Percentiles rank a stretch among this genome's conserved stretches.
These are phyloP conservation scores for Wickerhamiella australiensis DNA, from an alignment of 805 yeast species.

Conservation along the genomic window DNA sequence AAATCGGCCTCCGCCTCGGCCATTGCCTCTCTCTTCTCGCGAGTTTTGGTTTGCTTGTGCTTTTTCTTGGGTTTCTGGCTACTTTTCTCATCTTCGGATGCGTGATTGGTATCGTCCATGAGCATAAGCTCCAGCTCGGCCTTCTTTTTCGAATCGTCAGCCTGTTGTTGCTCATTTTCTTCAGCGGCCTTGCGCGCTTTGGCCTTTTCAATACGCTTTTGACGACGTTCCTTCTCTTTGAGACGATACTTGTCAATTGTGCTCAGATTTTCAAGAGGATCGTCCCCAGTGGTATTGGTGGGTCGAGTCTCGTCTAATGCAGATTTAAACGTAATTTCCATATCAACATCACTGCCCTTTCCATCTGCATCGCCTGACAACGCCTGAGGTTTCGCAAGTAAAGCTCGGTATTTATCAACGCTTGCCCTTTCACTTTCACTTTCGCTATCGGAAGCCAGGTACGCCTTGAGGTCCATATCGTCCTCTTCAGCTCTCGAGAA, in stretches of 20 bases:
- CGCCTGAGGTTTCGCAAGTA: slow-evolving; percentile 24
- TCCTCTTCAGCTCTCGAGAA: slow-evolving; percentile 66
- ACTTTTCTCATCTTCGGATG: slow-evolving; percentile 61
- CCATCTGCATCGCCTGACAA: slow-evolving; percentile 23
- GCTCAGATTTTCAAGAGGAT: slow-evolving; percentile 39
- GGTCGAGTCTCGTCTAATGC: slow-evolving; percentile 41
- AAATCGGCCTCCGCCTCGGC: slow-evolving; percentile 42
- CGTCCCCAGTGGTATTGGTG: slow-evolving; percentile 17
- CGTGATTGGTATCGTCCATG: slow-evolving; percentile 61
- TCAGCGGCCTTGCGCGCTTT: slow-evolving; percentile 47
- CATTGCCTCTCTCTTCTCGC: slow-evolving; percentile 32
- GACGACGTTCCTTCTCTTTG: slow-evolving; percentile 87
- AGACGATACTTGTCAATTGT: slow-evolving; percentile 71
- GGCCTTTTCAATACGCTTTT: slow-evolving; percentile 64
- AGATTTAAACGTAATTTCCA: slow-evolving; percentile 94
- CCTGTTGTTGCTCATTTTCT: slow-evolving; percentile 32
- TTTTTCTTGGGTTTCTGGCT: slow-evolving; percentile 49
- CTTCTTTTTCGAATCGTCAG: slow-evolving; percentile 31
- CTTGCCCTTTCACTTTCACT: slow-evolving; percentile 17
- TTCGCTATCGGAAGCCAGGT: slow-evolving; percentile 28
- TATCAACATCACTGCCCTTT: slow-evolving; percentile 47
- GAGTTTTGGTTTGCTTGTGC: slow-evolving; percentile 34
- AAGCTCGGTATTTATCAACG: slow-evolving; percentile 20
- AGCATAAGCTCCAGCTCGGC: slow-evolving; percentile 67
- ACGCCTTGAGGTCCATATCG: slow-evolving; percentile 67